Base-by-base conservation (phyloP, 2,329 filamentous ascomycete species). In the Annulohypoxylon truncatum region DNA sequence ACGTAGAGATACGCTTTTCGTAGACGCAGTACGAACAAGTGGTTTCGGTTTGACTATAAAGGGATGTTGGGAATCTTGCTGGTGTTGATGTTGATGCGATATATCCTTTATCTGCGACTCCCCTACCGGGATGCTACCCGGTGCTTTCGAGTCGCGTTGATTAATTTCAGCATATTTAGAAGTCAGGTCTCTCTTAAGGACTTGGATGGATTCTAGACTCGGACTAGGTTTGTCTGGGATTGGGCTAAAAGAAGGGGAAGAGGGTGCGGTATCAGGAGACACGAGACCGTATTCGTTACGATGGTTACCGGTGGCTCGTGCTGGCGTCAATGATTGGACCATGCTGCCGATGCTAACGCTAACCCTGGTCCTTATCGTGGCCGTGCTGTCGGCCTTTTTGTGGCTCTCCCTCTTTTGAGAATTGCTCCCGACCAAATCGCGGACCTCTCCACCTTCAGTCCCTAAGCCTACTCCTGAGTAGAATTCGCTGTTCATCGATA, bases 21-120 rank as follows among this genome's bases (percentile, higher is more conserved):
- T 82, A 59, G 81, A 84, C 2, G 80, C 79, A 9, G 83, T 83
- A 38, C 83, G 80, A 53, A 86, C 75, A 64, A 87, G 82, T 64
- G 84, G 82, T 51, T 81, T 76, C 35, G 79, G 76, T 52, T 70
- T 74, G 33, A 76, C 52, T 46, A 77, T 59, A 15, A 74, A 38
- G 33, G 70, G 68, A 10, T 72, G 73, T 10, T 66, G 67, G 13
- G 40, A 3, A 29, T 56, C 54, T n/a, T 47, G 69, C 22, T 61
- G 55, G 10, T 59, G 68, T 44, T 54, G 66, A 35, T 58, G 68
- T 42, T 52, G 66, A 42, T 48, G 52, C 3, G 29, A 18, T 18
- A n/a, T n/a, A 29, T 64, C 62, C 26, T 72, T 69, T 44, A 63
- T 62, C 28, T 51, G 52, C 13, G 47, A 24, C 5, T 62, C 54